phyloP scores from a whole-genome alignment of 2,329 filamentous ascomycete genomes.

The Volutella citrinella region DNA sequence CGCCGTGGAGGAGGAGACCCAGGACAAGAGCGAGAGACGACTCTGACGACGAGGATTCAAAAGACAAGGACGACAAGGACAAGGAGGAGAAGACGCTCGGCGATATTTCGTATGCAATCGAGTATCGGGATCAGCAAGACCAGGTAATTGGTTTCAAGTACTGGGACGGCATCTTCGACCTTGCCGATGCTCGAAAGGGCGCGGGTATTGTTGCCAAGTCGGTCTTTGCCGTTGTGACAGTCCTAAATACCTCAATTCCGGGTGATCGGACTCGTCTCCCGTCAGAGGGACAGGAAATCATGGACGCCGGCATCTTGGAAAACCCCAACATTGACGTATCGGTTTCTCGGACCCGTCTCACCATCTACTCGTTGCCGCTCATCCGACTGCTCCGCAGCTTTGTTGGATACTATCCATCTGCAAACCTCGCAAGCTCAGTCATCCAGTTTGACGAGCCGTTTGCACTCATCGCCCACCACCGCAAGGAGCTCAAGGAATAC shows the following conservation, averaged over 20 bases:
- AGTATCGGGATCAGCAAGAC: no score
- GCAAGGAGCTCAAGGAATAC: neutral
- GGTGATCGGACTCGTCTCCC: neutral
- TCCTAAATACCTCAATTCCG: neutral
- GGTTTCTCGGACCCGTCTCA: no score
- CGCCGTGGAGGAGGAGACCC: no score
- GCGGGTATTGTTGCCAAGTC: neutral
- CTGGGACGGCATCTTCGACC: neutral
- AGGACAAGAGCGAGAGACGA: no score
- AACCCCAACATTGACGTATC: no score
- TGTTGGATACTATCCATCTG: slow-evolving; percentile 1
- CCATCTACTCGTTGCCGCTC: neutral
- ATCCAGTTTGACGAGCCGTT: neutral
- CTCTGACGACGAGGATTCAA: no score
- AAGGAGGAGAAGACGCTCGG: no score
- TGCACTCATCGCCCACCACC: neutral
- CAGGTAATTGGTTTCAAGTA: no score
- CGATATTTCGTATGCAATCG: no score
- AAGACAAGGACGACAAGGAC: no score
- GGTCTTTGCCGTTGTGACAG: neutral
- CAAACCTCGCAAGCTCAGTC: neutral
- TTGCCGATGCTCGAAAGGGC: neutral
- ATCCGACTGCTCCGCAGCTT: neutral
- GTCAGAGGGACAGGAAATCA: no score
- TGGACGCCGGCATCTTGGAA: no score